Evolutionary conservation across 352 stramenopile genomes (phyloP), one percentile per base, ranked within the genome.

Genomic region (Globisporangium abappressorium): DNA sequence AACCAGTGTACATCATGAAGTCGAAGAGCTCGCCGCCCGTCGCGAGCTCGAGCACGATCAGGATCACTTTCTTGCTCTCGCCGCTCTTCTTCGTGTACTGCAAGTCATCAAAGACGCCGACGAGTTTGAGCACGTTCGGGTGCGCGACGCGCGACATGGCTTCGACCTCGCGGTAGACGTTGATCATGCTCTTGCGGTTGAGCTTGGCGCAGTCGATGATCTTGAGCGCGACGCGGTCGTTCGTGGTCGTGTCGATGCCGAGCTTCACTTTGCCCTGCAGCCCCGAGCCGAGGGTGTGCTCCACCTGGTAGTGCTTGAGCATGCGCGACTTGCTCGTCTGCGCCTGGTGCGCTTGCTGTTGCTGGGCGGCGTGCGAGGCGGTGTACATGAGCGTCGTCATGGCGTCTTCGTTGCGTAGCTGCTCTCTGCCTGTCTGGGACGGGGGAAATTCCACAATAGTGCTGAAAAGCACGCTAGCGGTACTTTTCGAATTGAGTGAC

Each of bases 1-100:
- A 84, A 54, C 92, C 92, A 22, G 91, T 97, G 78, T 97, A 94
- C 90, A 97, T 97, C 87, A 98, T 97, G 41, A 97, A 97, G 69
- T 97, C 90, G 58, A 96, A 95, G 18, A 97, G 84, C 70, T 98
- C 92, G 47, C 92, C 92, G 51, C 89, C 90, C 14, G 79, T 85
- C 11, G 89, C 90, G 47, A 97, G 77, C 68, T 98, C 91, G 33
- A 98, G 76, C 58, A 97, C 92, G 62, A 98, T 96, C 18, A 95
- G 72, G 49, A 97, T 93, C 46, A 93, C 84, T 65, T 92, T 73
- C 72, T 92, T 90, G 69, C 70, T 87, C 51, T 68, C 71, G 47
- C 85, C 84, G 66, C 85, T 84, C 70, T 91, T 91, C 74, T 93
- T 95, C 6, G 65, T 70, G 73, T 95, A 93, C 57, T 77, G 41